phyloP scores from a whole-genome alignment of 2,329 filamentous ascomycete genomes.

The Stromatinia cepivora region DNA sequence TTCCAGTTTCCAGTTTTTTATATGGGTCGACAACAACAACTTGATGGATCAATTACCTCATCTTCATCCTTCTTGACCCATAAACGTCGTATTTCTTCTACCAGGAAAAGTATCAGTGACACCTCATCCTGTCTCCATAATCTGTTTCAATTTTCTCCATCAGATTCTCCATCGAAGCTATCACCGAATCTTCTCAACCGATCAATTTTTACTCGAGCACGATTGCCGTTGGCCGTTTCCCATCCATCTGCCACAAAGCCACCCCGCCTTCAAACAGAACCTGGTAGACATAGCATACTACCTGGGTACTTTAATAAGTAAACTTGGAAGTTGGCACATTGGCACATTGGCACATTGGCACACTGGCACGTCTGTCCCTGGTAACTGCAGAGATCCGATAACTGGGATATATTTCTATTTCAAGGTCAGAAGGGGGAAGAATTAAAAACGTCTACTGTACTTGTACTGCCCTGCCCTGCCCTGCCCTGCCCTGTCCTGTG shows the following conservation, averaged over 20 bases:
- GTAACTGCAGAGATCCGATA: constrained; percentile 8
- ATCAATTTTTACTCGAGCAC: background rate
- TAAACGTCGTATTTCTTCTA: background rate
- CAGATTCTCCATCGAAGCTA: background rate
- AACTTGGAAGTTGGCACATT: too few species aligned
- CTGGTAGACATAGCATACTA: background rate
- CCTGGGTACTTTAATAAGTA: background rate
- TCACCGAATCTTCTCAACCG: background rate
- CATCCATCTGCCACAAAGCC: background rate
- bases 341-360: too few species aligned
- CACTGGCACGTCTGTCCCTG: background rate
- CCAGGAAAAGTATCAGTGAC: background rate
- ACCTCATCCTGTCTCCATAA: constrained; percentile 17
- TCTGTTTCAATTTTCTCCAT: background rate
- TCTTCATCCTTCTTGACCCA: constrained; percentile 1
- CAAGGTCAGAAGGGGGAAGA: background rate
- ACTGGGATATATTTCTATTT: constrained; percentile 6
- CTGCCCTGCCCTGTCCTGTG: background rate
- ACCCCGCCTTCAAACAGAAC: background rate
- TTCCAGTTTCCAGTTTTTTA: background rate
- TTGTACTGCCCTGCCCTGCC: background rate
- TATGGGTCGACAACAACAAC: constrained; percentile 13
- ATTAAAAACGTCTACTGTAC: background rate
- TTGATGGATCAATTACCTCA: constrained; percentile 8
- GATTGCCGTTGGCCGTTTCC: background rate